Base-by-base conservation (phyloP, 495 filamentous ascomycete genomes). In the Aspergillus sparsus region DNA sequence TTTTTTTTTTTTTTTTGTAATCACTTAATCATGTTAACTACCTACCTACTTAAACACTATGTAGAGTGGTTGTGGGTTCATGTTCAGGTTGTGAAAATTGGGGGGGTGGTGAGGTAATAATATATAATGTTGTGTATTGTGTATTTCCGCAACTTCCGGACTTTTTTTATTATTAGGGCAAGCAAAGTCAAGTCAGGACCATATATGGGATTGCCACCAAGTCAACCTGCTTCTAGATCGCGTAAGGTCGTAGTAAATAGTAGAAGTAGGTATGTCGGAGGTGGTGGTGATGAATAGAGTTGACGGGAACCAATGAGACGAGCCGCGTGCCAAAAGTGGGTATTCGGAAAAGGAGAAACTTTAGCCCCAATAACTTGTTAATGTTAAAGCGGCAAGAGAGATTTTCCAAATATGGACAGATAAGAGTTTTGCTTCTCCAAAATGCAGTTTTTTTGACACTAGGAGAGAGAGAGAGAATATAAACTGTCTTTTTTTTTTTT, bases 381-480 rank as follows among this genome's bases (percentile, higher is more conserved):
- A 0, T 53, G 34, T 36, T 53, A 59, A 53, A 46, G 57, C 57
- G 57, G 57, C 57, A 37, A 37, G 52, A 31, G 5, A 7, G 5
- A 18, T 2, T 7, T 53, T 16, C 57, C 49, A 8, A 47, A 59
- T 27, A 15, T 11, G 36, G 57, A 36, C 35, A 16, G 12, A n/a
- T 59, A 59, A 49, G 53, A 18, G 52, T 59, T 58, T 59, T 59
- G 57, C 57, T 53, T 13, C 57, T 42, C 54, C 31, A 27, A 53
- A 45, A 27, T 10, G 8, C 55, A 57, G 46, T 39, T 57, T 49
- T 18, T n/a, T 31, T 35, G 33, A 54, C 32, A 50, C 53, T 37
- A 16, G 58, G n/a, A n/a, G n/a, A n/a, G n/a, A n/a, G n/a, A n/a
- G n/a, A n/a, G n/a, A n/a, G n/a, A n/a, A n/a, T n/a, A 10, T 15